phyloP scores from a whole-genome alignment of 257 asterid species.

The Solanum etuberosum region DNA sequence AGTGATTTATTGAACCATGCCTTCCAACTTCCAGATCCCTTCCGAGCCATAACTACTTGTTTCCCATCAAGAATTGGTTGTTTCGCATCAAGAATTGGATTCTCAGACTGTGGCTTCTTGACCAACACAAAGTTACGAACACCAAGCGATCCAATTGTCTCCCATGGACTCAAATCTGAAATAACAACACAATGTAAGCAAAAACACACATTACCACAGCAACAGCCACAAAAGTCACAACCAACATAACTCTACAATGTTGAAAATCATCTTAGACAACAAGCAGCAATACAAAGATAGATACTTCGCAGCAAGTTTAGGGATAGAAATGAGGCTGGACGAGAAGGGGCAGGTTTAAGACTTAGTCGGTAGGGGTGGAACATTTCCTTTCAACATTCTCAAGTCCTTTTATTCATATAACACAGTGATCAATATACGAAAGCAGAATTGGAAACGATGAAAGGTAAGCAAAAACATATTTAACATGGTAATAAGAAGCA shows the following conservation, averaged over 20 bases:
- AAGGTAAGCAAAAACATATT: background rate
- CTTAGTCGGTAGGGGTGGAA: background rate
- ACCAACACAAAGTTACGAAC: conserved; percentile 76
- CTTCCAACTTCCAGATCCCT: conserved; percentile 49
- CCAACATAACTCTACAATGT: background rate
- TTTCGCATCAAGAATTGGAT: background rate
- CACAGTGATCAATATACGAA: background rate
- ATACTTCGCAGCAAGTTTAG: background rate
- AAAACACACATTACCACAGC: background rate
- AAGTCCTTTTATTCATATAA: background rate
- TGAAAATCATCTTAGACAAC: background rate
- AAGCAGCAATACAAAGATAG: background rate
- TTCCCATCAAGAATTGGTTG: conserved; percentile 12
- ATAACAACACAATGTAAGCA: background rate
- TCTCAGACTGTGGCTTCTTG: conserved; percentile 61
- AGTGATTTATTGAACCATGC: conserved; percentile 76
- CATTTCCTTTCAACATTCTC: background rate
- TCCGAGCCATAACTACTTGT: conserved; percentile 26
- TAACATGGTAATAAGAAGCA: background rate
- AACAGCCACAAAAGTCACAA: background rate
- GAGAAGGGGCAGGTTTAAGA: background rate
- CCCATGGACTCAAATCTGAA: conserved; percentile 81
- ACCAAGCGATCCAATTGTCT: conserved; percentile 72
- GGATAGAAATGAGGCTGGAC: background rate
- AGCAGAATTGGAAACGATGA: background rate